Evolutionary conservation across 192 early-diverging fungal genomes (phyloP), one percentile per base, ranked within the genome.

Genomic region (Dissophora globulifera): DNA sequence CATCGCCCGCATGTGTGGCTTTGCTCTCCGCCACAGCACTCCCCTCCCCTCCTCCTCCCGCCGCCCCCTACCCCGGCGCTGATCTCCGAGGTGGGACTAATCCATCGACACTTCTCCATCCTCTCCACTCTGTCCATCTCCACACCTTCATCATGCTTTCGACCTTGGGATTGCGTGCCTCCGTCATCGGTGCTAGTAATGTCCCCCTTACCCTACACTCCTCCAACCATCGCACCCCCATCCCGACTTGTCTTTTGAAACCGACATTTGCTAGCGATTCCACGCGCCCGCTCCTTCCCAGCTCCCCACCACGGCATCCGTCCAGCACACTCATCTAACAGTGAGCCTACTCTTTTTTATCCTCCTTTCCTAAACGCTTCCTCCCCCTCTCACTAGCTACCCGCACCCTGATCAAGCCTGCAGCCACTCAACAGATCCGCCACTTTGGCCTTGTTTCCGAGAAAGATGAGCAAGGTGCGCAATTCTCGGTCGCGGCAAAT

Each of bases 401-500:
- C 25, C 71, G 62, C 47, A 48, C 52, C 62, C 51, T 57, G 13
- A 29, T 59, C 40, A 75, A 66, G 62, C 62, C 71, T 17, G 20
- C 60, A 15, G 71, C 62, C 41, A 26, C 62, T 26, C 62, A 75
- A 50, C 71, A 75, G 57, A 64, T 75, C 55, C 62, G 71, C 50
- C 71, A 75, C 57, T 66, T 75, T 46, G 62, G 71, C 31, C 38
- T 75, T 38, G 31, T 66, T 47, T 65, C 71, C 42, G 71, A 75
- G 27, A 65, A 75, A 50, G 71, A 75, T 32, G 71, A 75, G 57
- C 62, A 75, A 66, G 71, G 71, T 75, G 7, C 41, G 55, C 40
- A 57, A 2, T 32, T 43, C 13, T 19, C n/a, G 16, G 6, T 52
- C 29, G 50, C 11, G 9, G 17, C 29, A 52, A 4, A 17, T 17